phyloP scores from a whole-genome alignment of 495 filamentous ascomycete species.

The Penicillium mononematosum region DNA sequence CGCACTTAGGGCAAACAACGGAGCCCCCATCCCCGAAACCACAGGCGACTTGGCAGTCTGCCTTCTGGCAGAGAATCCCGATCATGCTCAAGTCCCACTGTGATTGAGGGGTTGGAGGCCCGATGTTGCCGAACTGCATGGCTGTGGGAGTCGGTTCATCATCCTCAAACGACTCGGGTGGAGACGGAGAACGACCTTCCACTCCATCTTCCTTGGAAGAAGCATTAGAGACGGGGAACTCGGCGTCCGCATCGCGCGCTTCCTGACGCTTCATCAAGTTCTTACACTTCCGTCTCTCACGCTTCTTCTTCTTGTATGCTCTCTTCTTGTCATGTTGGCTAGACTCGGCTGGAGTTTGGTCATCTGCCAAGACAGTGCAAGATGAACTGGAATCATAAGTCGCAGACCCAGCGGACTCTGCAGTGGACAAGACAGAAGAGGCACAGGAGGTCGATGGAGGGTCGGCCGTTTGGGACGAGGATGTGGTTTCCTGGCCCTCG shows the following conservation, averaged over 20 bases:
- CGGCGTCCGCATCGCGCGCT: neutral
- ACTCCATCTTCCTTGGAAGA: neutral
- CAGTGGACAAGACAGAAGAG: neutral
- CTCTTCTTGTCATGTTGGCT: neutral
- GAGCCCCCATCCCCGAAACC: slow-evolving; percentile 43
- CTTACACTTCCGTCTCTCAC: neutral
- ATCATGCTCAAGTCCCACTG: slow-evolving; percentile 28
- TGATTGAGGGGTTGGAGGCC: neutral
- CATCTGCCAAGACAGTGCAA: neutral
- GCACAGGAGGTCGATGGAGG: neutral
- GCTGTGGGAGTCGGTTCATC: neutral
- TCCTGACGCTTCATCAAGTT: neutral
- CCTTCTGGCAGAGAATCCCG: slow-evolving; percentile 28
- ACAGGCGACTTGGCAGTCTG: slow-evolving; percentile 48
- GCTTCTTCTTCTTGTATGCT: neutral
- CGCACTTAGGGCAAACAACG: slow-evolving; percentile 45
- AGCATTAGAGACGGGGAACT: neutral
- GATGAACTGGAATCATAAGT: neutral
- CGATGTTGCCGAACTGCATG: slow-evolving; percentile 1
- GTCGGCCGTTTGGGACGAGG: neutral
- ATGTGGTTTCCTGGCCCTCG: neutral
- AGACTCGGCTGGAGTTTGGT: neutral
- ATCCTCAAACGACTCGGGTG: neutral
- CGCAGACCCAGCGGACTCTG: neutral
- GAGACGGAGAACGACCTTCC: slow-evolving; percentile 2